Conservation (phyloP, 108 stramenopile genomes). For the Pseudonitzschia multistriata region DNA sequence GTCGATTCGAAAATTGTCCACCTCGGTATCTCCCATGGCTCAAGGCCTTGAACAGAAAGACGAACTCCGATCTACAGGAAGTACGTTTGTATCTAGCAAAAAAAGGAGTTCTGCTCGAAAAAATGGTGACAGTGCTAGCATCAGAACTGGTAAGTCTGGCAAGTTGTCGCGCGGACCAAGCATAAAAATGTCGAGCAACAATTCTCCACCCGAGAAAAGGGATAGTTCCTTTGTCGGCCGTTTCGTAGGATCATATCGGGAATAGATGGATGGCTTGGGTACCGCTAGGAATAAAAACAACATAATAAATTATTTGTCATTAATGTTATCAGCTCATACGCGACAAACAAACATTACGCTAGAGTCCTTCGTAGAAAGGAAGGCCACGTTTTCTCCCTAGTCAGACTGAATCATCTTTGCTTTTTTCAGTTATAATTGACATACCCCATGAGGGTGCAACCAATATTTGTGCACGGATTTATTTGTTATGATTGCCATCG, state of each 20-base stretch:
- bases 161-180: not conserved
- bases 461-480: not conserved
- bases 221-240: not conserved
- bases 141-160: not conserved
- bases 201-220: not conserved
- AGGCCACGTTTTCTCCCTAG: constrained; percentile 1
- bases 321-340: not conserved
- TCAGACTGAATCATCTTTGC: too few relatives aligned
- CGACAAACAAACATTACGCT: not conserved
- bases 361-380: not conserved
- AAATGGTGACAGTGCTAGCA: not conserved
- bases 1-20: constrained; percentile 2
- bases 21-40: not conserved
- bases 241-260: not conserved
- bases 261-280: too few relatives aligned
- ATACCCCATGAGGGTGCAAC: constrained; percentile 10
- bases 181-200: not conserved
- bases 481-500: constrained; percentile 3
- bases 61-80: not conserved
- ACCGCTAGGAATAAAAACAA: too few relatives aligned
- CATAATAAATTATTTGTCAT: too few relatives aligned
- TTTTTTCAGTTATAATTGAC: too few relatives aligned
- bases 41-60: not conserved
- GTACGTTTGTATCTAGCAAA: not conserved
- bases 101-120: not conserved